Evolutionary conservation across 352 stramenopile genomes (phyloP), one percentile per base, ranked within the genome.

Genomic region (Elongisporangium undulatum): DNA sequence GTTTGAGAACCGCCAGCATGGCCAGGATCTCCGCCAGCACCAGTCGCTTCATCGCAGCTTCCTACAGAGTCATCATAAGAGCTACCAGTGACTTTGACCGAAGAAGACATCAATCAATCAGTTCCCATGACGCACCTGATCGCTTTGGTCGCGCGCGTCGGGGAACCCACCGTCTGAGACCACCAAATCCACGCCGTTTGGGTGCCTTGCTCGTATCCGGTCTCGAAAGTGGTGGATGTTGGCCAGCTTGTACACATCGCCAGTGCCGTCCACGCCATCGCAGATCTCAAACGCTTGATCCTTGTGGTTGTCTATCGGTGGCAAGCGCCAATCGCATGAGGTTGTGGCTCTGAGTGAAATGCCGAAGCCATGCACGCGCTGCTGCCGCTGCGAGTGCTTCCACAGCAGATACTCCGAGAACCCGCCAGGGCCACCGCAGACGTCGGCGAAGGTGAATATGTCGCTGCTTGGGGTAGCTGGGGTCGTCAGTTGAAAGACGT

Each of bases 381-480:
- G 17, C 38, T 24, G 19, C n/a, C 19, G 51, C 13, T 45, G 21
- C 16, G 34, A 2, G 17, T 34, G 13, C 53, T 65, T 65, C 82
- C 79, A 94, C 19, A 92, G 53, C 9, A 94, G 49, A 67, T 88
- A 92, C 71, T 94, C 85, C 15, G 81, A 90, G 57, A 94, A 94
- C 3, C 85, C 85, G 4, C 85, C 85, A 0, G 85, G 85, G 0
- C 81, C 85, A n/a, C 85, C 85, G 51, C 85, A 94, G 26, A 92
- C 64, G 53, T 94, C 85, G 5, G 72, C 77, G 63, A 94, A 94
- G 16, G 68, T 71, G n/a, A 87, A 87, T 2, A 41, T 16, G 26
- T 70, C 26, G 7, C 49, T 5, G 7, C 24, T 16, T 55, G 54
- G 12, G 10, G 5, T 16, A 12, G 53, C 15, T 15, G n/a, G 10